Evolutionary conservation across 2,329 filamentous ascomycete species (phyloP).

Genomic region (Fusarium haematococcum): DNA sequence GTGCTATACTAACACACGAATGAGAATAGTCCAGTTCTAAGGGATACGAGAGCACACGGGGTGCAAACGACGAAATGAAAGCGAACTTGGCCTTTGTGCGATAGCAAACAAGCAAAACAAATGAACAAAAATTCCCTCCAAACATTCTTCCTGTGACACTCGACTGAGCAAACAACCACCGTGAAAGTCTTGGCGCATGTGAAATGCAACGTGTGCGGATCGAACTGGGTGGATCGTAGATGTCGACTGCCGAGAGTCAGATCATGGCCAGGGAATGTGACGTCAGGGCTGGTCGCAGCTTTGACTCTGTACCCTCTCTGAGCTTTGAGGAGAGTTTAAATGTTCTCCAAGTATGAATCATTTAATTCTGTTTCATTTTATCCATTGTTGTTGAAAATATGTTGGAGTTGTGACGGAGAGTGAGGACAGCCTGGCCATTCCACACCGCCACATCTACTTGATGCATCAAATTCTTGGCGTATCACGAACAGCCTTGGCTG

Average conservation of each 20-base stretch:
- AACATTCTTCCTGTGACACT: background rate
- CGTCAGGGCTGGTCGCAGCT: background rate
- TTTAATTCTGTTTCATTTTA: background rate
- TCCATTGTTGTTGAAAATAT: background rate
- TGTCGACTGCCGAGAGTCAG: background rate
- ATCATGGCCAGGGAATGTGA: background rate
- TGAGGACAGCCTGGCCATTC: background rate
- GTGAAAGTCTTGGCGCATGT: background rate
- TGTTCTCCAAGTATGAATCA: fast-evolving
- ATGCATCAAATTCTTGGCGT: background rate
- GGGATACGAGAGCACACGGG: background rate
- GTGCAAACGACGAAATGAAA: background rate
- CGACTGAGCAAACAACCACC: background rate
- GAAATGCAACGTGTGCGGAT: background rate
- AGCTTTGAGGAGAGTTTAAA: background rate
- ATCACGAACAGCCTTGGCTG: background rate
- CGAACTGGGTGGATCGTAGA: background rate
- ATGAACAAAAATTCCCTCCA: background rate
- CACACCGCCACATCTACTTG: background rate
- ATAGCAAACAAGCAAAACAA: background rate
- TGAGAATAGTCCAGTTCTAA: background rate
- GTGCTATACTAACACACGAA: background rate
- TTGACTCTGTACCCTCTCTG: background rate
- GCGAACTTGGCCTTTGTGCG: background rate
- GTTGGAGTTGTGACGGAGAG: background rate